phyloP scores from a whole-genome alignment of 2,329 filamentous ascomycete species.

The Sordariomycetes sp. region DNA sequence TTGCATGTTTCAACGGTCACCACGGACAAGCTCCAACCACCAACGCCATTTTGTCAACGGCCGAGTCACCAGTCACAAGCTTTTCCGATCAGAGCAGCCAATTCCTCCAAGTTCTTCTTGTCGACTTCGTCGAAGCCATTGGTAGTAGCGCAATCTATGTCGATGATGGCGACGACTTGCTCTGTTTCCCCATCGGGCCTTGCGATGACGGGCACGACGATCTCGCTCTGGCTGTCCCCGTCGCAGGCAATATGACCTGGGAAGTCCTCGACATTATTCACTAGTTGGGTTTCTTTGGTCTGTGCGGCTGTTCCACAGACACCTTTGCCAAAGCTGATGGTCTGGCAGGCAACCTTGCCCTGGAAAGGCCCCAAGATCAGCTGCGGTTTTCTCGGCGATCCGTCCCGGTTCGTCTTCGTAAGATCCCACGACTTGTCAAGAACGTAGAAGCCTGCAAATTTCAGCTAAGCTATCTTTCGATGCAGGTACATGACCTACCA shows the following conservation, averaged over 20 bases:
- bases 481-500: slow-evolving; percentile 28
- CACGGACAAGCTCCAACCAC: too few relatives aligned
- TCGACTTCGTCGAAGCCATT: slow-evolving; percentile 64
- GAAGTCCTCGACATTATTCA: slow-evolving; percentile 63
- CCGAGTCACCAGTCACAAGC: slow-evolving; percentile 56
- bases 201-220: slow-evolving; percentile 64
- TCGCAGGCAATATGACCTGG: slow-evolving; percentile 80
- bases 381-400: too few relatives aligned
- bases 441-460: slow-evolving; percentile 62
- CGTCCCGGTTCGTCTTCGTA: too few relatives aligned
- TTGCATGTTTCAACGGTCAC: too few relatives aligned
- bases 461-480: slow-evolving; percentile 1
- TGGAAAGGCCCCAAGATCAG: slow-evolving; percentile 75
- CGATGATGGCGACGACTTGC: slow-evolving; percentile 64
- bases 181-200: slow-evolving; percentile 16
- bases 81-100: slow-evolving; percentile 49
- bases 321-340: slow-evolving; percentile 61
- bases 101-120: slow-evolving; percentile 52
- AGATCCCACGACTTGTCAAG: slow-evolving; percentile 39
- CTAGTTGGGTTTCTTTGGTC: slow-evolving; percentile 52
- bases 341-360: slow-evolving; percentile 73
- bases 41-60: neutral
- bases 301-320: slow-evolving; percentile 67
- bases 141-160: slow-evolving; percentile 63
- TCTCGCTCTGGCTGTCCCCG: slow-evolving; percentile 65